phyloP scores from a whole-genome alignment of 768 basidiomycete species.

The Suillus discolor region DNA sequence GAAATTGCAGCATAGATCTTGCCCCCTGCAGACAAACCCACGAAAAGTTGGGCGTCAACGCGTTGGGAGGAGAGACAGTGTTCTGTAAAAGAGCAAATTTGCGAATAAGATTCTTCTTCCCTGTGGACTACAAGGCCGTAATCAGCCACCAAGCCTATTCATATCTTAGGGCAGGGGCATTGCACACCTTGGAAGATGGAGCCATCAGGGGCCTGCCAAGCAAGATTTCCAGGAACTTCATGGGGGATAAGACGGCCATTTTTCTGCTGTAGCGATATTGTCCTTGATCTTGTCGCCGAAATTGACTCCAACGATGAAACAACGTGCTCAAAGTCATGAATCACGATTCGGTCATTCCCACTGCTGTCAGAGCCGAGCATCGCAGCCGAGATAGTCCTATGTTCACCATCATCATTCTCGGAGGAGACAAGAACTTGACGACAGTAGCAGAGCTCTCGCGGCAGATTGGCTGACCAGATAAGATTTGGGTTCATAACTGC shows the following conservation, averaged over 20 bases:
- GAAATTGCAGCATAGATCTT: slow-evolving; percentile 58
- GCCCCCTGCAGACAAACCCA: slow-evolving; percentile 68
- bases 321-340: slow-evolving; percentile 18
- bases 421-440: slow-evolving; percentile 33
- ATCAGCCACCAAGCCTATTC: slow-evolving; percentile 12
- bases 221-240: slow-evolving; percentile 18
- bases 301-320: neutral
- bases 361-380: slow-evolving; percentile 42
- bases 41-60: slow-evolving; percentile 37
- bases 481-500: slow-evolving; percentile 60
- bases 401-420: neutral
- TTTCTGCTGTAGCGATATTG: slow-evolving; percentile 31
- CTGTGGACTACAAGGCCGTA: neutral
- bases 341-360: slow-evolving; percentile 37
- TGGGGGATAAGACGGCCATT: slow-evolving; percentile 52
- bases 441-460: slow-evolving; percentile 19
- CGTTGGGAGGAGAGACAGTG: slow-evolving; percentile 56
- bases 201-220: slow-evolving; percentile 52
- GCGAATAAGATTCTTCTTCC: slow-evolving; percentile 20
- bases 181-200: slow-evolving; percentile 46
- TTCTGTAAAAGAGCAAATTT: slow-evolving; percentile 51
- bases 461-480: slow-evolving; percentile 35
- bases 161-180: neutral
- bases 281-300: neutral
- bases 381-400: slow-evolving; percentile 25